Conservation (phyloP, 805 yeast genomes). For the Priceomyces medius region DNA sequence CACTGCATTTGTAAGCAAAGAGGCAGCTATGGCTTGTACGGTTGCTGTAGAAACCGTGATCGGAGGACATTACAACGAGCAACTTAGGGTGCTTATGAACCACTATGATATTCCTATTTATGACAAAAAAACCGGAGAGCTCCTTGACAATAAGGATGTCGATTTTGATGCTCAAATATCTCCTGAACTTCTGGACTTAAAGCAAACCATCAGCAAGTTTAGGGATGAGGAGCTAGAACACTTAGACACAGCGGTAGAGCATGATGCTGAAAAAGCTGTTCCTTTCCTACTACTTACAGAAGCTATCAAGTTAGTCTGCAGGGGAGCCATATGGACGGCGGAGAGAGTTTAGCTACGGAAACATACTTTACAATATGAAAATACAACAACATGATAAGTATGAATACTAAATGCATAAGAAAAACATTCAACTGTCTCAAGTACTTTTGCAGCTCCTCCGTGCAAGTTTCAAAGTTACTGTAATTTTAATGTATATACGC, state of each 20-base stretch:
- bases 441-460: no score
- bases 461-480: no score
- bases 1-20: slow-evolving; percentile 84
- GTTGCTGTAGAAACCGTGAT: slow-evolving; percentile 98
- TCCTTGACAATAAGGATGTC: slow-evolving; percentile 20
- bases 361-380: not conserved
- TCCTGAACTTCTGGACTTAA: slow-evolving; percentile 58
- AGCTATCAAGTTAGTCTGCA: slow-evolving; percentile 76
- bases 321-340: slow-evolving; percentile 88
- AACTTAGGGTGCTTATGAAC: slow-evolving; percentile 71
- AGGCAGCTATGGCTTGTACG: slow-evolving; percentile 99
- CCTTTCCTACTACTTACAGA: slow-evolving; percentile 91
- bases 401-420: slow-evolving; percentile 1
- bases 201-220: slow-evolving; percentile 64
- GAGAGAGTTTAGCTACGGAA: slow-evolving; percentile 61
- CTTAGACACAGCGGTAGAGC: slow-evolving; percentile 85
- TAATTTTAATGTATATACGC: no score
- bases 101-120: slow-evolving; percentile 52
- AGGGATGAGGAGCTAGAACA: slow-evolving; percentile 96
- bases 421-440: no score
- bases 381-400: not conserved
- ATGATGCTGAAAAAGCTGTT: slow-evolving; percentile 90
- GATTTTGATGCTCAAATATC: slow-evolving; percentile 33
- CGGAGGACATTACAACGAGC: slow-evolving; percentile 93
- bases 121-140: slow-evolving; percentile 35